phyloP scores from a whole-genome alignment of 2,329 filamentous ascomycete genomes.

The Arthrobotrys sphaeroides region DNA sequence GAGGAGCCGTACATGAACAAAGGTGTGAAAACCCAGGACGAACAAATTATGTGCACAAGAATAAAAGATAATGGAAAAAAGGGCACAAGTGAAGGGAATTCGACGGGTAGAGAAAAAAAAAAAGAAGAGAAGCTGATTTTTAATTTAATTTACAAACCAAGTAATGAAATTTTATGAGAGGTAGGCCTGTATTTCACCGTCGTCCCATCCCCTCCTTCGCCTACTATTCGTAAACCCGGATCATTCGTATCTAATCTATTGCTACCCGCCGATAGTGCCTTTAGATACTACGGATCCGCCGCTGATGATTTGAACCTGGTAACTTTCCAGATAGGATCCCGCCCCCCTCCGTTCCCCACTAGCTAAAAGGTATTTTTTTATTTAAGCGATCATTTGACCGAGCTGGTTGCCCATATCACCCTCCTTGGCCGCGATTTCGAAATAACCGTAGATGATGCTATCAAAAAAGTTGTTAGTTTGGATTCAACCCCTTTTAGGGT shows the following conservation, averaged over 20 bases:
- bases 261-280: not conserved
- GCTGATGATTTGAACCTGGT: not conserved
- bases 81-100: not conserved
- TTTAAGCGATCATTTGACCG: slow-evolving; percentile 57
- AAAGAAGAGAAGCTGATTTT: slow-evolving; percentile 26
- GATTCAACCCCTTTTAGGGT: slow-evolving; percentile 57
- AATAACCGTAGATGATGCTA: slow-evolving; percentile 99
- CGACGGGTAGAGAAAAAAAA: slow-evolving; percentile 1
- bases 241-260: not conserved
- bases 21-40: slow-evolving; percentile 3
- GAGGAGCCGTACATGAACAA: not conserved
- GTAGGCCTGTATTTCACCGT: slow-evolving; percentile 12
- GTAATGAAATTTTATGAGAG: slow-evolving; percentile 36
- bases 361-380: not conserved
- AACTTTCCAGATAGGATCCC: slow-evolving; percentile 1
- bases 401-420: slow-evolving; percentile 82
- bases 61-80: not conserved
- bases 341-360: not conserved
- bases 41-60: slow-evolving; percentile 47
- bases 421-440: slow-evolving; percentile 98
- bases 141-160: slow-evolving; percentile 54
- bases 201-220: slow-evolving; percentile 8
- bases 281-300: not conserved
- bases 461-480: slow-evolving; percentile 59
- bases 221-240: not conserved